Evolutionary conservation across 2,329 filamentous ascomycete species (phyloP), one percentile per base, ranked within the genome.

Genomic region (Ramularia collo-cygni): DNA sequence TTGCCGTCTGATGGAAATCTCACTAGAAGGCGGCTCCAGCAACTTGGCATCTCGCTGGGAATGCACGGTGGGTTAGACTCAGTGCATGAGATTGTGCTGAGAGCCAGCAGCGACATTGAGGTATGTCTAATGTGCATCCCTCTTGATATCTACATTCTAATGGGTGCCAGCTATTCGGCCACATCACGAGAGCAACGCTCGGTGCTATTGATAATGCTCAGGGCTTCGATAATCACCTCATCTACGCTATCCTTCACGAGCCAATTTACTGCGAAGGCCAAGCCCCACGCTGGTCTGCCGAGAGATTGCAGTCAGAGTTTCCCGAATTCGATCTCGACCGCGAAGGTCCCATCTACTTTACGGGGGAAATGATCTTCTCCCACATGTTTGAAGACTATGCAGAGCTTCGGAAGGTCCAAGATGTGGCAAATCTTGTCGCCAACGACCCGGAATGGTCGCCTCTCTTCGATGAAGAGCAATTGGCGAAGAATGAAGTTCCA

Each of bases 331-430:
- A 68, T 37, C 54, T 69, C 13, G 62, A 67, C 2, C 61, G 60
- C 6, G 55, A 63, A 27, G 58, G 66, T 2, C 80, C 81, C 0
- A 68, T 92, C 15, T 84, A 76, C 62, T 94, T 95, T 65, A 87
- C 85, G 0, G 88, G 89, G 44, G 90, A 96, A 66, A 95, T 95
- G 87, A 76, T 95, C 36, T 95, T 80, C 60, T 82, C 84, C 1
- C 83, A 85, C 63, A 84, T 89, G 72, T 89, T 95, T 51, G 78
- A 88, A 27, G 81, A 81, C 12, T 90, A 86, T 56, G 70, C 77
- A 1, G 87, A 93, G 61, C 76, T 96, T 14, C 66, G 66, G n/a
- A 68, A 77, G 42, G 64, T 96, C 33, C 75, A 74, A 39, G 69
- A 77, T 8, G 81, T 79, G 0, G 87, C 86, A 0, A 69, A 89